phyloP scores from a whole-genome alignment of 2,329 filamentous ascomycete genomes.

The Ophiostoma sp. region DNA sequence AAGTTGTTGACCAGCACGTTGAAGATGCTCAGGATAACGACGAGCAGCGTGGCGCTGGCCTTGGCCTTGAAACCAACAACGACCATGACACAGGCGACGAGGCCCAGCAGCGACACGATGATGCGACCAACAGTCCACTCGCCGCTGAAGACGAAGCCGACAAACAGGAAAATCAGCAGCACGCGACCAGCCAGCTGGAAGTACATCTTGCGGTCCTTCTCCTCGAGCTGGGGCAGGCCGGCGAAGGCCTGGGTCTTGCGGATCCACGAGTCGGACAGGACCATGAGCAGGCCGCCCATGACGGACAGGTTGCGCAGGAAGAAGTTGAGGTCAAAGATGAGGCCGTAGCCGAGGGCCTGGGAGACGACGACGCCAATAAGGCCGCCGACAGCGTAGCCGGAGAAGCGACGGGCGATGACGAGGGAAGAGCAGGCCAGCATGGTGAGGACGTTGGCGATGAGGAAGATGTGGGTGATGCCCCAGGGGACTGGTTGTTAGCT shows the following conservation, averaged over 20 bases:
- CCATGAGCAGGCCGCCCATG: slow-evolving; percentile 95
- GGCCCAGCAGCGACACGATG: slow-evolving; percentile 74
- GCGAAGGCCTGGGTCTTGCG: slow-evolving; percentile 96
- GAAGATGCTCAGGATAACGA: slow-evolving; percentile 92
- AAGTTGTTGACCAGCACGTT: slow-evolving; percentile 99
- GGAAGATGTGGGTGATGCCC: slow-evolving; percentile 87
- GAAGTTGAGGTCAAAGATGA: slow-evolving; percentile 99
- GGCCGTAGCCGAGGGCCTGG: slow-evolving; percentile 91
- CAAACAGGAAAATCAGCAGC: slow-evolving; percentile 92
- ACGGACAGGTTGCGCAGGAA: slow-evolving; percentile 98
- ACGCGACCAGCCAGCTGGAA: slow-evolving; percentile 96
- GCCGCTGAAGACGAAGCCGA: slow-evolving; percentile 93
- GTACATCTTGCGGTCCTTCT: slow-evolving; percentile 99
- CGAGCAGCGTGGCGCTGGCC: slow-evolving; percentile 92
- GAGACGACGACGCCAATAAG: slow-evolving; percentile 87
- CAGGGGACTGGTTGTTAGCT: slow-evolving; percentile 60
- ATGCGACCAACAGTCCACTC: slow-evolving; percentile 88
- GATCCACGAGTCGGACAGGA: slow-evolving; percentile 95
- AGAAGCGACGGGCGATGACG: slow-evolving; percentile 88
- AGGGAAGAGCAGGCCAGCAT: slow-evolving; percentile 79
- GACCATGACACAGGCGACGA: slow-evolving; percentile 95
- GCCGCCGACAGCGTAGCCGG: slow-evolving; percentile 85
- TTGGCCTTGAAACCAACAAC: slow-evolving; percentile 99
- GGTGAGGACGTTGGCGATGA: slow-evolving; percentile 80
- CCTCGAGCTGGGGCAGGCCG: slow-evolving; percentile 85